Conservation (phyloP, 345 rosid species). For the Eucalyptus sp. region DNA sequence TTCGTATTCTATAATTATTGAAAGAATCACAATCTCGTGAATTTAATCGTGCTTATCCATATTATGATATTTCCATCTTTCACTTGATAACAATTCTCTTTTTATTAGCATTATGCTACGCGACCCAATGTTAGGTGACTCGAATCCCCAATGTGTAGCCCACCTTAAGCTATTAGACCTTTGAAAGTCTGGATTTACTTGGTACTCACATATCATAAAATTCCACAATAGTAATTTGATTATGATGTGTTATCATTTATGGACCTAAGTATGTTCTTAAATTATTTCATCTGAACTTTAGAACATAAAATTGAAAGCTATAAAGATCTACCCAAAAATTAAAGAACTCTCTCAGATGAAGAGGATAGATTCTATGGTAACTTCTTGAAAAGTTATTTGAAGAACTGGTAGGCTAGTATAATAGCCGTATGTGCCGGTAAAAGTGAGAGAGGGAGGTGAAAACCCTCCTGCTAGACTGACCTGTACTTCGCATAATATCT, state of each 20-base stretch:
- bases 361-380: too few relatives aligned
- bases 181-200: too few relatives aligned
- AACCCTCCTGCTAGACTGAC: too few relatives aligned
- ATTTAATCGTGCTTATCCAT: not conserved
- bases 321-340: too few relatives aligned
- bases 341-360: too few relatives aligned
- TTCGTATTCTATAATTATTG: not conserved
- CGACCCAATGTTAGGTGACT: not conserved
- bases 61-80: not conserved
- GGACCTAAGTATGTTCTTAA: too few relatives aligned
- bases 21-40: accelerated
- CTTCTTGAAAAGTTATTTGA: too few relatives aligned
- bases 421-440: too few relatives aligned
- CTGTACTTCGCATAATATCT: too few relatives aligned
- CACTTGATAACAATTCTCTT: not conserved
- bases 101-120: not conserved
- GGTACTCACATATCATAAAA: not conserved
- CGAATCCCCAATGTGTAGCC: accelerated
- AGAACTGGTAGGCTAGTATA: too few relatives aligned
- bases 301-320: too few relatives aligned
- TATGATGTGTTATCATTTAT: not conserved
- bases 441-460: too few relatives aligned
- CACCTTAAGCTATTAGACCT: not conserved
- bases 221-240: not conserved
- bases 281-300: accelerated